Conservation (phyloP, 1,284 basidiomycete species). For the Malassezia obtusa region DNA sequence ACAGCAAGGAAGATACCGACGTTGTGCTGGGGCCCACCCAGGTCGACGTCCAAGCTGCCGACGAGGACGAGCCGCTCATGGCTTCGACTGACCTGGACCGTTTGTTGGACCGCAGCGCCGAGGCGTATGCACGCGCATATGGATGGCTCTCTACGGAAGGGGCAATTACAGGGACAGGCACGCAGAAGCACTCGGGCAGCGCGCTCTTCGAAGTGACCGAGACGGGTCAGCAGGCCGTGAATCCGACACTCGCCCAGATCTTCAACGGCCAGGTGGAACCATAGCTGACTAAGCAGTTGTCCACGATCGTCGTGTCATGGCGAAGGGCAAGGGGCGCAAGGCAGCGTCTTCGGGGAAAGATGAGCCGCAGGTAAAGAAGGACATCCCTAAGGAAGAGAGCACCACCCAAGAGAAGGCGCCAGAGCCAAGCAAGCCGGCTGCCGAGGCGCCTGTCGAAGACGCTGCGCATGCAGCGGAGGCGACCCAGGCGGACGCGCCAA, state of each 20-base stretch:
- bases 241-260: constrained; percentile 60
- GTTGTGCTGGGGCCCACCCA: constrained; percentile 4
- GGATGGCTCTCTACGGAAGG: constrained; percentile 58
- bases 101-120: constrained; percentile 69
- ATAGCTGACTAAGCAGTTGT: constrained; percentile 11
- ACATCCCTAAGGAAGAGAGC: background rate
- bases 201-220: constrained; percentile 72
- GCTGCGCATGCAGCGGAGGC: too few species aligned
- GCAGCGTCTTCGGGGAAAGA: background rate
- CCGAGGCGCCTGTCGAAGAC: too few species aligned
- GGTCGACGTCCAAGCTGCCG: constrained; percentile 60
- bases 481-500: background rate
- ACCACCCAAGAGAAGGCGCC: too few species aligned
- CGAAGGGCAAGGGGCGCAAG: background rate
- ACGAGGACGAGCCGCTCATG: constrained; percentile 63
- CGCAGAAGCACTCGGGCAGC: constrained; percentile 6
- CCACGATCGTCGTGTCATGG: background rate
- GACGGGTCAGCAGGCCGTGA: constrained; percentile 60
- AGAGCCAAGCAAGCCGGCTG: too few species aligned
- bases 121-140: constrained; percentile 66
- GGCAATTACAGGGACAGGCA: constrained; percentile 10
- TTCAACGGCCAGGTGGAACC: constrained; percentile 18
- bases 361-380: background rate
- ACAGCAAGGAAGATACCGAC: constrained; percentile 53
- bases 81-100: constrained; percentile 66